Evolutionary conservation across 306 rosid genomes (phyloP).

Genomic region (Vachellia pachyceras): DNA sequence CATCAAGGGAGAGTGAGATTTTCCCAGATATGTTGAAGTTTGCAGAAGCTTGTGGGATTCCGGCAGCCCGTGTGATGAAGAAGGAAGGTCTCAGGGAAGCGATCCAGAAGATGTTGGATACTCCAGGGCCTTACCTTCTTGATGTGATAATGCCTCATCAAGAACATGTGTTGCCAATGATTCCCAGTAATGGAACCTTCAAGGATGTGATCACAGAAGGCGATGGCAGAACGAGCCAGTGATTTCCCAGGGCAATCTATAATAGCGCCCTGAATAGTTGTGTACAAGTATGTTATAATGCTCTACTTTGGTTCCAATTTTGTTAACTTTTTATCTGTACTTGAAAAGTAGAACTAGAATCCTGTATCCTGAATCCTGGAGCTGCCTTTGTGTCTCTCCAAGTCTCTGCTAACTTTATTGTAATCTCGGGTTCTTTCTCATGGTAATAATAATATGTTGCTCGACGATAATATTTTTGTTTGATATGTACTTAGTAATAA

Average conservation of each 20-base stretch:
- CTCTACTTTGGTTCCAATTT: not conserved
- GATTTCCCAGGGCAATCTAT: not conserved
- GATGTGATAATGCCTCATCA: conserved; percentile 95
- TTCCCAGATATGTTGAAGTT: conserved; percentile 83
- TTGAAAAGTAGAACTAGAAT: not conserved
- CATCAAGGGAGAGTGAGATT: conserved; percentile 64
- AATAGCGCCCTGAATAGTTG: not conserved
- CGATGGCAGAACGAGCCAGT: conserved; percentile 75
- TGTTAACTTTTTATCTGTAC: not conserved
- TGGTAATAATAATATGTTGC: no score
- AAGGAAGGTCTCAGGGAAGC: conserved; percentile 69
- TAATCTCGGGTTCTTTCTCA: no score
- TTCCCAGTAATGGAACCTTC: conserved; percentile 88
- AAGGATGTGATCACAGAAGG: conserved; percentile 89
- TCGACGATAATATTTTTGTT: no score
- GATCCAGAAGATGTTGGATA: conserved; percentile 80
- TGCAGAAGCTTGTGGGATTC: conserved; percentile 85
- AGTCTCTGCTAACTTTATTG: not conserved
- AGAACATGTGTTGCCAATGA: conserved; percentile 95
- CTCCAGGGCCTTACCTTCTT: conserved; percentile 87
- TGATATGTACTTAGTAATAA: no score
- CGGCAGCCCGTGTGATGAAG: conserved; percentile 71
- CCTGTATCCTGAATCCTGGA: not conserved
- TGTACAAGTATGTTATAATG: conserved; percentile 35
- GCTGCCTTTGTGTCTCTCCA: conserved; percentile 15